Evolutionary conservation across 192 early-diverging fungal species (phyloP).

Genomic region (Spinellus fusiger): DNA sequence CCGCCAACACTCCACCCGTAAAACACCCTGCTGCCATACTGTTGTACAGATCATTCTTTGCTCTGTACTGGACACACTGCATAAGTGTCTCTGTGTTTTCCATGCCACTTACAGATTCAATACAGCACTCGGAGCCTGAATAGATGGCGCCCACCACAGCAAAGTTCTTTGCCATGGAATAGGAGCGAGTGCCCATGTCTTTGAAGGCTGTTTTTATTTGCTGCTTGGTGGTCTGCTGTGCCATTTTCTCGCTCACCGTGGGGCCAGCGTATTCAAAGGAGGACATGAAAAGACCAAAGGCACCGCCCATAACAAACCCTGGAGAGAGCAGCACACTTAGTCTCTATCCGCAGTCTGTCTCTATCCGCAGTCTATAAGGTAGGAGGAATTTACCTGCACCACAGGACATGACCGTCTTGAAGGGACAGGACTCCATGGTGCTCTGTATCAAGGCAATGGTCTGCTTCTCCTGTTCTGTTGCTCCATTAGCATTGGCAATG

Average conservation of each 20-base stretch:
- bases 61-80: constrained; percentile 63
- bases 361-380: too few relatives aligned
- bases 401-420: constrained; percentile 64
- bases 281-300: constrained; percentile 92
- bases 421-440: constrained; percentile 63
- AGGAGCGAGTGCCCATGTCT: constrained; percentile 82
- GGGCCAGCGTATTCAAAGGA: constrained; percentile 82
- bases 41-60: constrained; percentile 93
- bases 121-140: constrained; percentile 89
- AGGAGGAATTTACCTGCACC: constrained; percentile 66
- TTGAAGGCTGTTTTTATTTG: constrained; percentile 80
- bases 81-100: not conserved
- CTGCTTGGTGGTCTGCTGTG: constrained; percentile 68
- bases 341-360: not conserved
- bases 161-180: constrained; percentile 90
- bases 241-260: constrained; percentile 55
- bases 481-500: constrained; percentile 2
- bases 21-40: constrained; percentile 84
- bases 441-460: constrained; percentile 28
- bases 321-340: not conserved
- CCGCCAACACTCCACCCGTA: constrained; percentile 81
- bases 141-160: constrained; percentile 87
- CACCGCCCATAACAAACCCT: constrained; percentile 85
- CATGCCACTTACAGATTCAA: constrained; percentile 67
- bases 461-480: constrained; percentile 20